These are phyloP conservation scores for Sechiopsis laciniata DNA, from an alignment of 306 rosid species.

Conservation along the genomic window DNA sequence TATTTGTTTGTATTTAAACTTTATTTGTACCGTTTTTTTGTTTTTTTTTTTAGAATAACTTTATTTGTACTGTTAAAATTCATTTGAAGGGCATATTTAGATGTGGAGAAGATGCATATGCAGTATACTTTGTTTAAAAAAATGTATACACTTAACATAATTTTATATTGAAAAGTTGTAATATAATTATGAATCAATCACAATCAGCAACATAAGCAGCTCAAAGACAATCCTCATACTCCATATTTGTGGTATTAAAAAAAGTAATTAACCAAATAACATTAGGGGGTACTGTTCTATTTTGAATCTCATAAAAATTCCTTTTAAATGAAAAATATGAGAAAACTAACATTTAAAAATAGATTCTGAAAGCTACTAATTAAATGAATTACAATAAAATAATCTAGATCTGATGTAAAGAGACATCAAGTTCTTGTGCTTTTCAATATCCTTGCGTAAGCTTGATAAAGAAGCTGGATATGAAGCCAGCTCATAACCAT, in stretches of 20 bases:
- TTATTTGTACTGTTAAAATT: not conserved
- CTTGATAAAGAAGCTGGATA: constrained; percentile 13
- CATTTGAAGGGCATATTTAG: not conserved
- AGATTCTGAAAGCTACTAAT: constrained; percentile 10
- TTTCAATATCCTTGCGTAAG: not conserved
- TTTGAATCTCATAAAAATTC: not conserved
- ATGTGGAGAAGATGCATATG: not conserved
- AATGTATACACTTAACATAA: not conserved
- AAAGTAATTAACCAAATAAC: not conserved
- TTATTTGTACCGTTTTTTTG: not conserved
- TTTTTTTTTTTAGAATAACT: too few relatives aligned
- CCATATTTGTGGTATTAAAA: too few relatives aligned
- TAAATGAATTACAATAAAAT: not conserved
- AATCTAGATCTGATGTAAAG: constrained; percentile 12
- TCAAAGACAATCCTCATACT: too few relatives aligned
- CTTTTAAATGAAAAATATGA: not conserved
- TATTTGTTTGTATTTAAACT: not conserved
- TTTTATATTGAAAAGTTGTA: not conserved
- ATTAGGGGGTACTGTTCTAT: not conserved
- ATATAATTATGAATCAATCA: not conserved
- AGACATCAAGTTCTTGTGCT: constrained; percentile 14
- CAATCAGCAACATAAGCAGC: not conserved
- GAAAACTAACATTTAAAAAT: constrained; percentile 3
- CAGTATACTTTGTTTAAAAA: too few relatives aligned
- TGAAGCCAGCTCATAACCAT: not conserved